Base-by-base conservation (phyloP, 2,329 filamentous ascomycete genomes). In the Ophiostoma sp. region DNA sequence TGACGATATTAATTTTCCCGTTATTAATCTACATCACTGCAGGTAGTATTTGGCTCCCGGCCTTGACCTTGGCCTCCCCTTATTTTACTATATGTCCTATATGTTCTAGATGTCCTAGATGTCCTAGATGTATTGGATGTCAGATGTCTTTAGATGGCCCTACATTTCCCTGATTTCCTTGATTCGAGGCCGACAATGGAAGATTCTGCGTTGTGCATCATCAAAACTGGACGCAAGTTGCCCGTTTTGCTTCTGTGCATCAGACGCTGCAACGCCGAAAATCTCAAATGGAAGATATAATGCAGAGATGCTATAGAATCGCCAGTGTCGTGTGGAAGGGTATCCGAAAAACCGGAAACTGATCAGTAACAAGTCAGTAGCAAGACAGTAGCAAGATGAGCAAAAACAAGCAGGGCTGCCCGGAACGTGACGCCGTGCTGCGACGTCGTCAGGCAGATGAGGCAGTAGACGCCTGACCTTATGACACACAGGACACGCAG, bases 121-220 rank as follows among this genome's bases (percentile, higher is more conserved):
- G 9, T 11, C 18, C 47, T 52, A 55, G 49, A 12, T 2, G 14
- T 52, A 3, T 16, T n/a, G 14, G n/a, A 27, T 18, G 27, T 36
- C 49, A 18, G 49, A 9, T 18, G 11, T 55, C 49, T 18, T 3
- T 44, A 12, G 47, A 27, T 55, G 49, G n/a, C 18, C 8, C 9
- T 55, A 55, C 5, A 52, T 52, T 27, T 27, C 27, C 27, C 27
- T 27, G 27, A 27, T 27, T 27, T 27, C 27, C 27, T 27, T 27
- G 27, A 27, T 27, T 27, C 27, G 27, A 27, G 27, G 27, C 27
- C 27, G 27, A 27, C 27, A 2, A 27, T 27, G 27, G 47, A 52
- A 52, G 49, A 55, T 55, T 55, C 49, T 55, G 49, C 49, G n/a
- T 16, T 47, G 45, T 52, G 49, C 49, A 52, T 27, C 49, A 55